Base-by-base conservation (phyloP, 768 basidiomycete species). In the Kwoniella botswanensis region DNA sequence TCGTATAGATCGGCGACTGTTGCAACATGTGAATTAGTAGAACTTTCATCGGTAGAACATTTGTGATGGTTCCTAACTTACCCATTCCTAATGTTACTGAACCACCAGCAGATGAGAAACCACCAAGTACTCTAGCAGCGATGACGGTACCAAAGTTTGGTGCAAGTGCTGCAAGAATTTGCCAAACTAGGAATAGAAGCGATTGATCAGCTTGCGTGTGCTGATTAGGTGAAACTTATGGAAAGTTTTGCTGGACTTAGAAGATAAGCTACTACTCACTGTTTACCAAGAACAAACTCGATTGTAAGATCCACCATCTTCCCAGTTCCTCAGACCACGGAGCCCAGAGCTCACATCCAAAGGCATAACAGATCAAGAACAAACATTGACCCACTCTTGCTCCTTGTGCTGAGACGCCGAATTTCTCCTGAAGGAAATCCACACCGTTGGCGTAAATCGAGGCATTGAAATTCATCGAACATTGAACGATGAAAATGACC, bases 51-150 rank as follows among this genome's bases (percentile, higher is more conserved):
- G 6, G 7, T 1, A 5, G 35, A 35, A n/a, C 29, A 26, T 17
- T 2, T 22, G 15, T 68, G 17, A 13, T 5, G 4, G 29, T 18
- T 21, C 55, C 18, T 13, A 3, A 72, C 73, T 50, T 29, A 73
- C 74, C 72, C 79, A 80, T 80, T 26, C 77, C 79, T 5, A 78
- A 72, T 10, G 77, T 80, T 52, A 83, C 80, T 26, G 76, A 79
- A 6, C 80, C 82, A 11, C 82, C 82, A 3, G 82, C 82, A 1
- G 76, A 75, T 10, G 76, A 82, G n/a, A 83, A 66, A 72, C 82
- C 82, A 29, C 80, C 80, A 2, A 83, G 71, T n/a, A 71, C 61
- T 22, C 82, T 73, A 56, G 72, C 74, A 46, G 76, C 72, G 61
- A 82, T 59, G 44, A 83, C 67, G 15, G 71, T 67, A 15, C 62